A percentile compares a stretch with the other conserved stretches of the same genome.
phyloP scores from a whole-genome alignment of 345 rosid species.

The Eucalyptus globulus region DNA sequence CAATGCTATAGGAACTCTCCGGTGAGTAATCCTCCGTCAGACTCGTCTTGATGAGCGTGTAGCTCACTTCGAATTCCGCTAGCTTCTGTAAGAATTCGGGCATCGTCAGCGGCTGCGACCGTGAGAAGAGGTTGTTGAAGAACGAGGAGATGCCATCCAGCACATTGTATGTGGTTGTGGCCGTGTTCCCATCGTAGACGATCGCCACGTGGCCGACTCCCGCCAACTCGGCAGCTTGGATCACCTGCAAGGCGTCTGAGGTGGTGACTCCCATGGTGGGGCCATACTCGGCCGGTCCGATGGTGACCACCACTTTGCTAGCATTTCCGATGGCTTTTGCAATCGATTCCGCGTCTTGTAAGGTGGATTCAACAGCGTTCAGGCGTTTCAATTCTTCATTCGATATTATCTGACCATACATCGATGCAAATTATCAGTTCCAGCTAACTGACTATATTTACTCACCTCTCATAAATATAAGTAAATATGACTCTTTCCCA shows the following conservation, averaged over 20 bases:
- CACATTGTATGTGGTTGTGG: slow-evolving; percentile 56
- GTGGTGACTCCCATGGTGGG: slow-evolving; percentile 52
- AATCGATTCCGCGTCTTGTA: slow-evolving; percentile 58
- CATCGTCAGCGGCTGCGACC: slow-evolving; percentile 41
- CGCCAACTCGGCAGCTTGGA: slow-evolving; percentile 73
- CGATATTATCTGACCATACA: slow-evolving; percentile 55
- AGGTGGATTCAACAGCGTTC: slow-evolving; percentile 77
- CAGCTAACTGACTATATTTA: background rate
- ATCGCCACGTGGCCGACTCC: slow-evolving; percentile 85
- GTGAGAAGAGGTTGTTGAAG: slow-evolving; percentile 62
- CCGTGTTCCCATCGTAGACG: slow-evolving; percentile 37
- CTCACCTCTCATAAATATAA: no score
- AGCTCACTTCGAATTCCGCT: slow-evolving; percentile 56
- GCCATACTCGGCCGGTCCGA: slow-evolving; percentile 66
- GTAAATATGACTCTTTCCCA: background rate
- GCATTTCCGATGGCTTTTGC: slow-evolving; percentile 99
- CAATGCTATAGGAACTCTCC: slow-evolving; percentile 70
- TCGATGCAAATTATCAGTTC: background rate
- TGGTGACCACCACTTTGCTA: slow-evolving; percentile 75
- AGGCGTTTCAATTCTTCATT: slow-evolving; percentile 66
- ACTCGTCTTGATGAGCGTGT: slow-evolving; percentile 71
- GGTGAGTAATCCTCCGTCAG: slow-evolving; percentile 75
- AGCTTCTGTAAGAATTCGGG: slow-evolving; percentile 60
- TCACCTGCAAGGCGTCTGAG: slow-evolving; percentile 62
- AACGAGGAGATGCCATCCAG: slow-evolving; percentile 73